Evolutionary conservation across 345 rosid species (phyloP).

Genomic region (Sapria himalayana): DNA sequence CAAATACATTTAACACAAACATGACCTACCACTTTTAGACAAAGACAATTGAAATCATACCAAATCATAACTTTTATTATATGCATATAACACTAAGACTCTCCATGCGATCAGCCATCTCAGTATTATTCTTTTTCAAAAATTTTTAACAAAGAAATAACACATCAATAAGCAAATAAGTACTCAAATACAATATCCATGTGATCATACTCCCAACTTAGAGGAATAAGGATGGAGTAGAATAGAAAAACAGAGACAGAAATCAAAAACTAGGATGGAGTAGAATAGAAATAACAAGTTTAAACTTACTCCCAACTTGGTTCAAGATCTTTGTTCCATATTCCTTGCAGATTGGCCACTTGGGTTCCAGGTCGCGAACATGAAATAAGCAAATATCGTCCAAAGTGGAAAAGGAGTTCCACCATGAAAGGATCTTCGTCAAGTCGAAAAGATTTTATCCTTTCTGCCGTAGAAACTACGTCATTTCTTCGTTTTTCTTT

Average conservation of each 20-base stretch:
- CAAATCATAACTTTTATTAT: too few relatives aligned
- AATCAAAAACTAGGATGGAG: slow-evolving; percentile 3
- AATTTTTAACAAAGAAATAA: too few relatives aligned
- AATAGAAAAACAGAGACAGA: neutral
- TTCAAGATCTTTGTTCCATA: slow-evolving; percentile 66
- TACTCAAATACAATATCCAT: neutral
- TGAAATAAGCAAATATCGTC: slow-evolving; percentile 74
- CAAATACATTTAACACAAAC: too few relatives aligned
- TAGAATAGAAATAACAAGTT: slow-evolving; percentile 1
- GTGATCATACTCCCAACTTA: too few relatives aligned
- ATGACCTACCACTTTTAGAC: too few relatives aligned
- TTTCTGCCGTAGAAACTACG: slow-evolving; percentile 36
- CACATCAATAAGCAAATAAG: neutral
- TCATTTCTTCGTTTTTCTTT: slow-evolving; percentile 9
- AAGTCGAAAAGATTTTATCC: slow-evolving; percentile 47
- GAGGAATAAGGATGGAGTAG: neutral
- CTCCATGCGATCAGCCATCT: too few relatives aligned
- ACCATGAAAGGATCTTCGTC: slow-evolving; percentile 80
- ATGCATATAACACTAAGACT: too few relatives aligned
- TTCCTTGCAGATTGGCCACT: slow-evolving; percentile 82
- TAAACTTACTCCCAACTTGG: slow-evolving; percentile 80
- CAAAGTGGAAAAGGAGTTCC: slow-evolving; percentile 66
- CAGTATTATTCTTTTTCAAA: too few relatives aligned
- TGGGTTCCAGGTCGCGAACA: slow-evolving; percentile 83
- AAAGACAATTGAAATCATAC: too few relatives aligned